Percentiles rank a stretch among this genome's conserved stretches.
Conservation (phyloP, 495 filamentous ascomycete species). For the Tetracladium marchalianum region DNA sequence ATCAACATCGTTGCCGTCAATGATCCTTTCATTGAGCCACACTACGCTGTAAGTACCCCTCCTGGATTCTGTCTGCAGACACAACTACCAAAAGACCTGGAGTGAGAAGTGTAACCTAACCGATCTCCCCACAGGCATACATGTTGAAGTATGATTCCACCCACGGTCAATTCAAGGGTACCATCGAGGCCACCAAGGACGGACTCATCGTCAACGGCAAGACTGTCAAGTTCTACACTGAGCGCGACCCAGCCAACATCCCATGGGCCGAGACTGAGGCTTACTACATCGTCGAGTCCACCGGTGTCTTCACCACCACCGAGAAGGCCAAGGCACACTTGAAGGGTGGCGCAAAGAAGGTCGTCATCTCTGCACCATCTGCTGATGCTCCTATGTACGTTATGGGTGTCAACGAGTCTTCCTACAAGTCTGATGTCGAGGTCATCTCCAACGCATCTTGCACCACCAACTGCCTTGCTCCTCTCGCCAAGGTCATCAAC, state of each 20-base stretch:
- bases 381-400: constrained; percentile 99
- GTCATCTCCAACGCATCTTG: constrained; percentile 99
- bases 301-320: constrained; percentile 97
- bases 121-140: constrained; percentile 58
- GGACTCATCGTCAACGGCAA: constrained; percentile 91
- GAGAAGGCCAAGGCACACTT: constrained; percentile 93
- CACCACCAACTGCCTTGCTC: constrained; percentile 99
- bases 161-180: constrained; percentile 94
- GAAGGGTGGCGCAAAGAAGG: constrained; percentile 99
- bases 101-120: too few relatives aligned
- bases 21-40: constrained; percentile 97
- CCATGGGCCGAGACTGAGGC: constrained; percentile 85
- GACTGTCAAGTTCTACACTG: constrained; percentile 88
- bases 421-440: constrained; percentile 77
- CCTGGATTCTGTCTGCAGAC: not conserved
- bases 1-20: constrained; percentile 93
- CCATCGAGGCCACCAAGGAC: constrained; percentile 59
- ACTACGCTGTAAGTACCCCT: constrained; percentile 79
- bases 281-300: constrained; percentile 96
- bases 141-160: constrained; percentile 99
- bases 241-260: constrained; percentile 85
- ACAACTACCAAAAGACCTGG: too few relatives aligned
- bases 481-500: constrained; percentile 97
- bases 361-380: constrained; percentile 98
- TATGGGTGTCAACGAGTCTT: constrained; percentile 95